Base-by-base conservation (phyloP, 331 rosid species). In the Pyrus hybrid region DNA sequence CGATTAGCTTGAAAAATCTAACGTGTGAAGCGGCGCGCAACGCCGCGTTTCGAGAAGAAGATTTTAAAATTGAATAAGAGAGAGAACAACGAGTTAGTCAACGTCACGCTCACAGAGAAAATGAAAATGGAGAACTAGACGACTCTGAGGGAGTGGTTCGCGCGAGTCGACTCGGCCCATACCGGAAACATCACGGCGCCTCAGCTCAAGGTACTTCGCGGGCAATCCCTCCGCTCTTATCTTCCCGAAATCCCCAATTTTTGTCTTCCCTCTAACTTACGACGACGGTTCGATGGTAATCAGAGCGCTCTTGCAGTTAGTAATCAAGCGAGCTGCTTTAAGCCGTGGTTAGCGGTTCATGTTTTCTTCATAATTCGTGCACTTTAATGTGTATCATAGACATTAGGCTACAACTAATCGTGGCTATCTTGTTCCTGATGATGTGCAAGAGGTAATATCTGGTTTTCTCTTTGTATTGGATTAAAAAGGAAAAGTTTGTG, bases 61-160 rank as follows among this genome's bases (percentile, higher is more conserved):
- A n/a, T 12, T 6, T 61, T 1, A 61, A 57, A 61, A 25, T 14
- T 23, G 66, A 30, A 8, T 57, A 22, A 22, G 25, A 5, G 25
- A 37, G 18, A 1, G 10, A 37, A 25, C 43, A 29, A 6, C 74
- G 21, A 29, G 63, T 33, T 23, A 0, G 26, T 17, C 71, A 33
- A 12, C 71, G 22, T 66, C 80, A 67, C 54, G 32, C 61, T 23
- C 30, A 41, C 32, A 20, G 14, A 7, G 5, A 17, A n/a, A n/a
- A n/a, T n/a, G n/a, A 72, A 73, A 76, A 85, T 83, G 90, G 91
- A 90, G 87, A 85, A 81, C 76, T 49, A 64, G 74, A 77, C 84
- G 33, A 65, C 68, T 61, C 87, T 93, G 53, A 87, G 80, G 78
- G 97, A 88, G 66, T 91, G 97, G 98, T 93, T 93, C 79, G 84